Conservation (phyloP, 208 protist genomes). For the Wallacemonas sp. region DNA sequence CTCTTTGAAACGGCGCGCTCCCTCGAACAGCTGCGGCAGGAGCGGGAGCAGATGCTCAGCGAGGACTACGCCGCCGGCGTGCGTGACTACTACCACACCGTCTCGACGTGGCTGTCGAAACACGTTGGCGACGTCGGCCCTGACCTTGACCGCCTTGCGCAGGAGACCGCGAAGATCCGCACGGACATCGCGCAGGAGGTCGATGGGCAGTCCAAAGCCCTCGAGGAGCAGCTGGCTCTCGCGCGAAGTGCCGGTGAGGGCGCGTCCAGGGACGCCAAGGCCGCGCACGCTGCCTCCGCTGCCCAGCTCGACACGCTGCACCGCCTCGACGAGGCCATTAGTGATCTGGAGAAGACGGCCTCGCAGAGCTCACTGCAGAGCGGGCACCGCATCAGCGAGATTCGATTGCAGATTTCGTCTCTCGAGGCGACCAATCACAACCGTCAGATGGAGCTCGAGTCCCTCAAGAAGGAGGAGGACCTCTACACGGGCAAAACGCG, state of each 20-base stretch:
- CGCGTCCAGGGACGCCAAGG: slow-evolving; percentile 46
- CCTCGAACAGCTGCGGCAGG: slow-evolving; percentile 57
- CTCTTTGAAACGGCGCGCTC: slow-evolving; percentile 70
- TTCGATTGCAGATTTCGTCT: slow-evolving; percentile 70
- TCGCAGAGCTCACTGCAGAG: slow-evolving; percentile 59
- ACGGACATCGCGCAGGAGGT: slow-evolving; percentile 53
- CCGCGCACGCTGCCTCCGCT: slow-evolving; percentile 41
- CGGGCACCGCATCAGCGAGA: slow-evolving; percentile 66
- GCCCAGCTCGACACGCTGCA: slow-evolving; percentile 52
- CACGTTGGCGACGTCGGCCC: slow-evolving; percentile 58
- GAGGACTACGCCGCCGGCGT: slow-evolving; percentile 72
- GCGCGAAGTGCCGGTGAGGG: slow-evolving; percentile 28
- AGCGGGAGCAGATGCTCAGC: slow-evolving; percentile 45
- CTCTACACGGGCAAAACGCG: slow-evolving; percentile 49
- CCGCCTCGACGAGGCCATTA: slow-evolving; percentile 59
- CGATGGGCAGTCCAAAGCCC: slow-evolving; percentile 26
- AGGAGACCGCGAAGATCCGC: slow-evolving; percentile 71
- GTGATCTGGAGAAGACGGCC: slow-evolving; percentile 45
- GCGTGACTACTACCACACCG: slow-evolving; percentile 69
- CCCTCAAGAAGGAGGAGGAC: slow-evolving; percentile 56
- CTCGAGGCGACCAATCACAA: slow-evolving; percentile 57
- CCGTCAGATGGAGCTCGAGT: slow-evolving; percentile 54
- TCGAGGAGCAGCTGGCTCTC: slow-evolving; percentile 44
- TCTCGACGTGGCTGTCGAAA: slow-evolving; percentile 50
- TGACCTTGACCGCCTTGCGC: slow-evolving; percentile 45